Evolutionary conservation across 768 basidiomycete species (phyloP), one percentile per base, ranked within the genome.

Genomic region (Tulasnella sp.): DNA sequence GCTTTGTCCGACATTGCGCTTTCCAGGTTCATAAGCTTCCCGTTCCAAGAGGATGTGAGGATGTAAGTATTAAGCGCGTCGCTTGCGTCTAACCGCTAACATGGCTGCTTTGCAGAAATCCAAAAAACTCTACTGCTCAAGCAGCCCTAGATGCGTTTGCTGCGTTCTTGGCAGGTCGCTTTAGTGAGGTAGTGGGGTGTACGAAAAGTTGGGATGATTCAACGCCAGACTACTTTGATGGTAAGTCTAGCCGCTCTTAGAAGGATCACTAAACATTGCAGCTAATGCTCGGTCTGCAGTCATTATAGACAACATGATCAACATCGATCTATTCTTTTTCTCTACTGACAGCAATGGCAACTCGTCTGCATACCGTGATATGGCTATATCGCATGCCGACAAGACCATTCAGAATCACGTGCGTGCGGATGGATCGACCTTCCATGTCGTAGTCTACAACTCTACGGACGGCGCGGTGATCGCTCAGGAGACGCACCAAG

Each of bases 401-500:
- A 64, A 64, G 55, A 68, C 67, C 1, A 49, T 63, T 19, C 24
- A 38, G 42, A 65, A 68, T 53, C 66, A 67, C 34, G 31, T 68
- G 25, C 56, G 67, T 4, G 24, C 21, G 1, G 62, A 63, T 45
- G 62, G 62, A 19, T 63, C 49, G 43, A 64, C 63, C 3, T 67
- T 60, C 52, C 66, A 67, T 54, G 63, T 67, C 10, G 64, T 67
- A 1, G 58, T 64, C 24, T 67, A 67, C 51, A 43, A 61, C 29
- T 38, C 53, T 27, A 60, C 50, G 1, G 85, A 81, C 3, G 85
- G 84, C 2, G 67, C 62, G 0, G 82, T 87, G 38, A 79, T 80
- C 56, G 68, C 69, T 52, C 79, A 75, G 65, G 70, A 75, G 49
- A 85, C 85, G 1, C 68, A 74, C 0, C 84, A 86, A 66, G 84